Conservation (phyloP, 1,139 yeast genomes). For the Arxiozyma bovina region DNA sequence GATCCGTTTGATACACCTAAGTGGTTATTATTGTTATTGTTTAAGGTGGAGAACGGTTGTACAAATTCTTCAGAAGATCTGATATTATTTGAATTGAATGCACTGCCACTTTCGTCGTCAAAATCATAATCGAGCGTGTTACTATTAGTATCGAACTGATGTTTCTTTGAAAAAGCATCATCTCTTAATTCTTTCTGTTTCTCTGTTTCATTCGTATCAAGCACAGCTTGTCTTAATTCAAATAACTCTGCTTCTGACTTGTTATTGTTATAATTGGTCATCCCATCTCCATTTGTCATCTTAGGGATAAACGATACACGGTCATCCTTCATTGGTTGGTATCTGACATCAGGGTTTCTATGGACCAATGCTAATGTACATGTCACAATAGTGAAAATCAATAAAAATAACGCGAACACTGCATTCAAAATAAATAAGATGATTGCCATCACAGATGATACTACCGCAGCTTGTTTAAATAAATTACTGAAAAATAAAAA, state of each 20-base stretch:
- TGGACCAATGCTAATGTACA: constrained; percentile 76
- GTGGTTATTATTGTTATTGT: constrained; percentile 6
- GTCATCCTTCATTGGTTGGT: constrained; percentile 95
- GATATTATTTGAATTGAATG: constrained; percentile 6
- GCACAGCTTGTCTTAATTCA: constrained; percentile 83
- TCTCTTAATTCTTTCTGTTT: constrained; percentile 25
- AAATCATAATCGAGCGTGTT: constrained; percentile 6
- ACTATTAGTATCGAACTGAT: constrained; percentile 21
- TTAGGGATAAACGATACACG: constrained; percentile 78
- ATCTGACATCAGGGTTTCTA: constrained; percentile 90
- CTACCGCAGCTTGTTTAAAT: constrained; percentile 77
- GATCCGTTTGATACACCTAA: neutral
- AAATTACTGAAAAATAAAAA: constrained; percentile 82
- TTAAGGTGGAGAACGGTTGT: constrained; percentile 31
- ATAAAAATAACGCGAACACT: constrained; percentile 69
- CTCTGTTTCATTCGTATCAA: constrained; percentile 61
- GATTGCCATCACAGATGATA: constrained; percentile 84
- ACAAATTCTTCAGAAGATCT: constrained; percentile 15
- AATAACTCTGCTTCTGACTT: constrained; percentile 66
- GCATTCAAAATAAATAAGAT: constrained; percentile 90
- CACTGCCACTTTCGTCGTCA: constrained; percentile 9
- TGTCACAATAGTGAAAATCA: constrained; percentile 78
- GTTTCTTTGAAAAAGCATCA: constrained; percentile 17
- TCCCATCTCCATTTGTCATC: constrained; percentile 23
- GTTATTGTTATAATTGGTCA: constrained; percentile 32